Conservation (phyloP, 2,329 filamentous ascomycete genomes). For the Aureobasidium sp. region DNA sequence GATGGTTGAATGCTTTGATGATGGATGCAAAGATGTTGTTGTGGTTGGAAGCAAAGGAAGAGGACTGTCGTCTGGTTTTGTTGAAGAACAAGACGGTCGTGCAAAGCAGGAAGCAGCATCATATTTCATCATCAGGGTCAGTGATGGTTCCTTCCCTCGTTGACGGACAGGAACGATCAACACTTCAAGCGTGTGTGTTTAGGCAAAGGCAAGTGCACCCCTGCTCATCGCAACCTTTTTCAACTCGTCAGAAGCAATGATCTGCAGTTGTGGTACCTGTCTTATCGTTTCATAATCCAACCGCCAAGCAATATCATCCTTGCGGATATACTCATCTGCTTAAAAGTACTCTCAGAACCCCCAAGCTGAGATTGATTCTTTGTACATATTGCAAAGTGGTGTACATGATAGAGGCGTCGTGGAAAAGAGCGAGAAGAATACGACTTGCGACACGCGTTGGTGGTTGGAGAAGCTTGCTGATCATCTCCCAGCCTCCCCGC, state of each 20-base stretch:
- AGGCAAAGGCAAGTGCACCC: background rate
- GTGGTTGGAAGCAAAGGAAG: background rate
- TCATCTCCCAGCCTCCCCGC: background rate
- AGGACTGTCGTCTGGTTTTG: background rate
- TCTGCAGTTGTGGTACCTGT: background rate
- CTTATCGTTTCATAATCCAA: background rate
- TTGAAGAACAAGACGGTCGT: background rate
- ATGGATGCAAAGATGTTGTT: constrained; percentile 1
- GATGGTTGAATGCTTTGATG: background rate
- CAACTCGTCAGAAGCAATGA: background rate
- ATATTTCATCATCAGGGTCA: background rate
- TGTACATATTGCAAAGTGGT: background rate
- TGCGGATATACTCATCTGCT: background rate
- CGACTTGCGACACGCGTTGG: constrained; percentile 2
- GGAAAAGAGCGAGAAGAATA: background rate
- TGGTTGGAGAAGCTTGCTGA: background rate
- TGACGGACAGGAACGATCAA: background rate
- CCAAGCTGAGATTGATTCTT: background rate
- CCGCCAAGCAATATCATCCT: background rate
- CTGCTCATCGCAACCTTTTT: constrained; percentile 5
- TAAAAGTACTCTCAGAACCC: background rate
- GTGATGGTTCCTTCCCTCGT: background rate
- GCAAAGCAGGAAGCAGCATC: constrained; percentile 1
- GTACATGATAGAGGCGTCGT: background rate
- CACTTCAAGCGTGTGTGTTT: background rate